Evolutionary conservation across 1,139 yeast genomes (phyloP).

Genomic region (Candida gigantensis): DNA sequence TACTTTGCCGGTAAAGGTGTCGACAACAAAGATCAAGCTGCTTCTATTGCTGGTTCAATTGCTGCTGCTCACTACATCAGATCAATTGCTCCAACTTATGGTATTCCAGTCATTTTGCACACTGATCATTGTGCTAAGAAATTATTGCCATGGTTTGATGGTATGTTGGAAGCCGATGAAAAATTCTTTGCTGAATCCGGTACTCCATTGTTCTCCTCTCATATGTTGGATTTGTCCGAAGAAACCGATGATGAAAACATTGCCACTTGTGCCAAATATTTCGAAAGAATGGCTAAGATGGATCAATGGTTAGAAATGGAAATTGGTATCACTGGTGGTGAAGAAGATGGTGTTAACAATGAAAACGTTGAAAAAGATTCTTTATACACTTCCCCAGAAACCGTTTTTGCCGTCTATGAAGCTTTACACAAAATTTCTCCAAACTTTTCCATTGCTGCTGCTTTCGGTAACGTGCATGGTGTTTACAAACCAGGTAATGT

Average conservation of each 20-base stretch:
- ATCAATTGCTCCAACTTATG: slow-evolving; percentile 94
- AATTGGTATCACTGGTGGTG: slow-evolving; percentile 99
- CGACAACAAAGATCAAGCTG: slow-evolving; percentile 87
- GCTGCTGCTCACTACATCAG: slow-evolving; percentile 99
- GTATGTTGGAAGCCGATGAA: slow-evolving; percentile 96
- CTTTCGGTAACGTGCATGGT: slow-evolving; percentile 99
- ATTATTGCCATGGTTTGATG: slow-evolving; percentile 97
- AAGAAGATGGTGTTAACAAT: slow-evolving; percentile 99
- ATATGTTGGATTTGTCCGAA: slow-evolving; percentile 98
- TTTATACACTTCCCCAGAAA: slow-evolving; percentile 94
- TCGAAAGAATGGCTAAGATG: slow-evolving; percentile 90
- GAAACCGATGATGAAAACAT: slow-evolving; percentile 96
- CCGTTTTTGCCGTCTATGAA: slow-evolving; percentile 87
- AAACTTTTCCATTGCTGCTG: slow-evolving; percentile 99
- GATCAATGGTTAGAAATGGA: slow-evolving; percentile 99
- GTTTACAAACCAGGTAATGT: slow-evolving; percentile 99
- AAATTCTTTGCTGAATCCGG: slow-evolving; percentile 83
- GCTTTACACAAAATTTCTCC: slow-evolving; percentile 92
- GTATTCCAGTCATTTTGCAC: slow-evolving; percentile 95
- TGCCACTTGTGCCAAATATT: slow-evolving; percentile 90
- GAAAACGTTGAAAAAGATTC: slow-evolving; percentile 85
- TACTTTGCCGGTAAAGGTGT: slow-evolving; percentile 99
- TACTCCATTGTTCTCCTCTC: slow-evolving; percentile 96
- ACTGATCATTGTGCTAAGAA: slow-evolving; percentile 99
- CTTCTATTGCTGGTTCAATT: slow-evolving; percentile 91